Conservation (phyloP, 1,284 basidiomycete genomes). For the Moesziomyces parantarcticus region DNA sequence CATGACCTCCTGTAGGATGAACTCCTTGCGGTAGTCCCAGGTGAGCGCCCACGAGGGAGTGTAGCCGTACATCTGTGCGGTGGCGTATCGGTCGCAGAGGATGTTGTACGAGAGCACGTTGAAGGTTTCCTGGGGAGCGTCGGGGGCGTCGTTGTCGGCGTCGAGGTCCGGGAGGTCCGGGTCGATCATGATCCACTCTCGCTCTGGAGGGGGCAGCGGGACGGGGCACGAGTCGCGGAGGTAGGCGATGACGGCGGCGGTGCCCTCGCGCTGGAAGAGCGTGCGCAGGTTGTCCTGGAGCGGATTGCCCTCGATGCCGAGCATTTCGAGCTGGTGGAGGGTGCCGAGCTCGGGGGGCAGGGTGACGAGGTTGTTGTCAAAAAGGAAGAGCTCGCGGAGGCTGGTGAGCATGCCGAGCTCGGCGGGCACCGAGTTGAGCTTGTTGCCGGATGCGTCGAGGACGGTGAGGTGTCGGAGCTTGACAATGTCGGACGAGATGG, state of each 20-base stretch:
- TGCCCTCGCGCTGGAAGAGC: slow-evolving; percentile 92
- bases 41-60: slow-evolving; percentile 94
- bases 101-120: slow-evolving; percentile 93
- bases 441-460: slow-evolving; percentile 92
- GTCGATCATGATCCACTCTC: slow-evolving; percentile 82
- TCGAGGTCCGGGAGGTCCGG: slow-evolving; percentile 73
- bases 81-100: slow-evolving; percentile 90
- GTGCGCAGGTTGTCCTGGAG: slow-evolving; percentile 80
- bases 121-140: slow-evolving; percentile 73
- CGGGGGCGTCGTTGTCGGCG: slow-evolving; percentile 45
- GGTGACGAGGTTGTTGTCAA: slow-evolving; percentile 89
- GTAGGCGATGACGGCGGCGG: slow-evolving; percentile 84
- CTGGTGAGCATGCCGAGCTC: slow-evolving; percentile 91
- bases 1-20: slow-evolving; percentile 87
- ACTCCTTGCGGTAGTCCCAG: slow-evolving; percentile 93
- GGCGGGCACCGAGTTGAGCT: slow-evolving; percentile 80
- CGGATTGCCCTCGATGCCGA: slow-evolving; percentile 97
- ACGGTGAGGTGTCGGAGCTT: slow-evolving; percentile 86
- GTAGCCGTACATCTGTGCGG: slow-evolving; percentile 91
- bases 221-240: slow-evolving; percentile 88
- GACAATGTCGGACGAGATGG: slow-evolving; percentile 84
- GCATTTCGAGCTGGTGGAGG: slow-evolving; percentile 88
- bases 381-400: slow-evolving; percentile 90
- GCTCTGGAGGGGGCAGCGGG: slow-evolving; percentile 82
- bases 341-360: slow-evolving; percentile 90